Evolutionary conservation across 2,329 filamentous ascomycete species (phyloP).

Genomic region (Mollisia scopiformis): DNA sequence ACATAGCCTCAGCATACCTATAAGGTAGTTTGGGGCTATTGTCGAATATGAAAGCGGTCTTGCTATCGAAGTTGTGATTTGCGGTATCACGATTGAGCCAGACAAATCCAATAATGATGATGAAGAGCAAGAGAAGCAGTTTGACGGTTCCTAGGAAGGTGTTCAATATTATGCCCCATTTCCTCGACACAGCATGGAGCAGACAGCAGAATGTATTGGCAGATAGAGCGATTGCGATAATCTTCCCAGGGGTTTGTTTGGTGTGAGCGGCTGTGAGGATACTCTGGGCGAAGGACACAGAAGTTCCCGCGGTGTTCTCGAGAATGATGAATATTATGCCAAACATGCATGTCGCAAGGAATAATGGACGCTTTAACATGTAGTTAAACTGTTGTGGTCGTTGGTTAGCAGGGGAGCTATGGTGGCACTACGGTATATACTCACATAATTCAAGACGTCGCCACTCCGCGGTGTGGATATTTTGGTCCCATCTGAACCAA

Average conservation of each 20-base stretch:
- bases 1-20: conserved; percentile 43
- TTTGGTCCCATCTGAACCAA: conserved; percentile 43
- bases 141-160: conserved; percentile 55
- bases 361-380: conserved; percentile 42
- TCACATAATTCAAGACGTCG: conserved; percentile 52
- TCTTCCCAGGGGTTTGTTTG: conserved; percentile 36
- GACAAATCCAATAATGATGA: conserved; percentile 43
- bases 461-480: conserved; percentile 46
- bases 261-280: conserved; percentile 41
- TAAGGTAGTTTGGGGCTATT: conserved; percentile 26
- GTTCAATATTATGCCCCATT: conserved; percentile 55
- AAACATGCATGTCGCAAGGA: conserved; percentile 47
- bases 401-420: neutral
- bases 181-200: conserved; percentile 50
- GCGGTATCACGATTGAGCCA: conserved; percentile 11
- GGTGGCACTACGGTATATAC: neutral
- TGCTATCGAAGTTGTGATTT: conserved; percentile 12
- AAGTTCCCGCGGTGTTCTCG: conserved; percentile 54
- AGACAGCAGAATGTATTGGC: conserved; percentile 48
- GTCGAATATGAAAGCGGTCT: conserved; percentile 12
- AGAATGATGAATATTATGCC: conserved; percentile 39
- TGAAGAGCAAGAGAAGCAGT: conserved; percentile 49
- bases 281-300: conserved; percentile 53
- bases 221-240: conserved; percentile 51
- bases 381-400: conserved; percentile 39